Conservation (phyloP, 768 basidiomycete species). For the Hygrophoropsis aurantiaca region DNA sequence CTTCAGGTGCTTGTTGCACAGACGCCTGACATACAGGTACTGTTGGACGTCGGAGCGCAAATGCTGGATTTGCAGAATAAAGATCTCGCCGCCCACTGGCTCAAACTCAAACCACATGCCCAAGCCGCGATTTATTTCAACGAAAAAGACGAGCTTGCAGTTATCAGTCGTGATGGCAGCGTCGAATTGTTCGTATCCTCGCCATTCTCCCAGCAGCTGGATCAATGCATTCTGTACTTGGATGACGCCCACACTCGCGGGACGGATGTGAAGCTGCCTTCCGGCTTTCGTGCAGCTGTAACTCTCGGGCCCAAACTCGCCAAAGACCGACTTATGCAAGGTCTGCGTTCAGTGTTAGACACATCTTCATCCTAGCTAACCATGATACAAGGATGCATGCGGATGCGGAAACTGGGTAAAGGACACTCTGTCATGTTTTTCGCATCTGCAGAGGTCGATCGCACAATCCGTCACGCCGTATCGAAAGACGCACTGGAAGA, state of each 20-base stretch:
- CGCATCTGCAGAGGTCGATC: constrained; percentile 42
- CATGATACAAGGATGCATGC: constrained; percentile 61
- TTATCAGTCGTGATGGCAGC: constrained; percentile 35
- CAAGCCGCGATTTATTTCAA: constrained; percentile 34
- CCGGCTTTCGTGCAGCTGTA: constrained; percentile 33
- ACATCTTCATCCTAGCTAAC: no score
- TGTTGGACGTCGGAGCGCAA: constrained; percentile 58
- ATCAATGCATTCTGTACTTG: constrained; percentile 46
- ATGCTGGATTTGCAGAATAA: constrained; percentile 50
- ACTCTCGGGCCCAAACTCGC: constrained; percentile 38
- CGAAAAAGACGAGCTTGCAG: constrained; percentile 21
- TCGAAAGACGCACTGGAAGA: constrained; percentile 3
- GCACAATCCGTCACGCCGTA: constrained; percentile 29
- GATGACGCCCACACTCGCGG: constrained; percentile 49
- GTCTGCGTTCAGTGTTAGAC: constrained; percentile 18
- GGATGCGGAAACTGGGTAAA: constrained; percentile 49
- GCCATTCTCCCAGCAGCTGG: constrained; percentile 32
- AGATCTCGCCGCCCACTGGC: constrained; percentile 42
- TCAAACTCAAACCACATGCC: constrained; percentile 18
- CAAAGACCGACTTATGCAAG: constrained; percentile 36
- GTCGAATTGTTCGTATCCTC: constrained; percentile 38
- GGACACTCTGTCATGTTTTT: constrained; percentile 50
- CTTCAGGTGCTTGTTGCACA: constrained; percentile 30
- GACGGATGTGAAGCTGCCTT: constrained; percentile 38
- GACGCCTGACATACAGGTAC: constrained; percentile 40